These are phyloP conservation scores for Dendrothele bispora DNA, from an alignment of 768 basidiomycete species.

Conservation along the genomic window DNA sequence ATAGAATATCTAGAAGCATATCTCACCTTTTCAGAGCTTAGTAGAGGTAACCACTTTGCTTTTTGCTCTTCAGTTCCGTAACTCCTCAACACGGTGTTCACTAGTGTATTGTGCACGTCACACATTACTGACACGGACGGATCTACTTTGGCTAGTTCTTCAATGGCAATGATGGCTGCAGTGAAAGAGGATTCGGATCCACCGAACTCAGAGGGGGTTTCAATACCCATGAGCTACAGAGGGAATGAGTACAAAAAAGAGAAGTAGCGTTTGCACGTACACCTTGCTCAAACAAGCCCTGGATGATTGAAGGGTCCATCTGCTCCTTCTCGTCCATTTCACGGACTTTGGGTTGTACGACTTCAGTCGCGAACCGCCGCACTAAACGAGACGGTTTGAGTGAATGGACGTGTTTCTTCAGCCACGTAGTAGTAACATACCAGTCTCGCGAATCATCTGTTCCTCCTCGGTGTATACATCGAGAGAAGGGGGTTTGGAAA, in stretches of 20 bases:
- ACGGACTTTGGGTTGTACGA: constrained; percentile 86
- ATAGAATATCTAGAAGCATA: background rate
- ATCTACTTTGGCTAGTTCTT: constrained; percentile 95
- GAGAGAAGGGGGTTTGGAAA: constrained; percentile 54
- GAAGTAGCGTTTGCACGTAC: constrained; percentile 43
- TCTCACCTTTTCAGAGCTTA: constrained; percentile 73
- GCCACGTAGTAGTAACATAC: constrained; percentile 39
- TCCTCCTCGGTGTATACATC: constrained; percentile 93
- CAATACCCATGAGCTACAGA: constrained; percentile 92
- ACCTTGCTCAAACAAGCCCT: constrained; percentile 92
- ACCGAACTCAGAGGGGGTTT: constrained; percentile 79
- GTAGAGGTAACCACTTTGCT: constrained; percentile 83
- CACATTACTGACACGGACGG: constrained; percentile 95
- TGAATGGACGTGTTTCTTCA: background rate
- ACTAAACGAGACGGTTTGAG: constrained; percentile 46
- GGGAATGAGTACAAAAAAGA: constrained; percentile 1
- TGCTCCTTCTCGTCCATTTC: constrained; percentile 98
- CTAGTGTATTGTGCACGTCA: constrained; percentile 98
- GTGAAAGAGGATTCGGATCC: constrained; percentile 93
- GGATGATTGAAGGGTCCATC: constrained; percentile 88
- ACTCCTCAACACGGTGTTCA: constrained; percentile 90
- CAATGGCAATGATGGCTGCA: constrained; percentile 93
- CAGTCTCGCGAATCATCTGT: constrained; percentile 87
- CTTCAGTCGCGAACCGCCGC: constrained; percentile 83
- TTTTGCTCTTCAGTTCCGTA: constrained; percentile 85